These are phyloP conservation scores for Paracamarosporium sp. DNA, from an alignment of 2,329 filamentous ascomycete species.

Conservation along the genomic window DNA sequence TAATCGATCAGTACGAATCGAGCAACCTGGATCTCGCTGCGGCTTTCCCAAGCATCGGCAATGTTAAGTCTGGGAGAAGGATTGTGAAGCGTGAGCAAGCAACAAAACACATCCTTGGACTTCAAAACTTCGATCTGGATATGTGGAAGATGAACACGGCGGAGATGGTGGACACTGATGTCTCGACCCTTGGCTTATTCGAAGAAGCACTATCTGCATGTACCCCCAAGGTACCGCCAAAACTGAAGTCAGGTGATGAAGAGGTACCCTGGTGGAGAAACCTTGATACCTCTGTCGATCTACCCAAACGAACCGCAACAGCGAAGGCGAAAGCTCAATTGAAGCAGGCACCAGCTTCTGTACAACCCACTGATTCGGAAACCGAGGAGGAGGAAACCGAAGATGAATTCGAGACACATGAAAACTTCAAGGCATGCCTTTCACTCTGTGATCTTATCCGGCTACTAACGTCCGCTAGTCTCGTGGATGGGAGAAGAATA, in stretches of 20 bases:
- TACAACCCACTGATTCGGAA: slow-evolving; percentile 14
- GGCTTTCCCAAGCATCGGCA: slow-evolving; percentile 63
- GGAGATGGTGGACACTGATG: slow-evolving; percentile 26
- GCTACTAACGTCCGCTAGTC: slow-evolving; percentile 13
- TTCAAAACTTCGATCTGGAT: slow-evolving; percentile 60
- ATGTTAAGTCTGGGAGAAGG: slow-evolving; percentile 53
- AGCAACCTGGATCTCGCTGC: slow-evolving; percentile 62
- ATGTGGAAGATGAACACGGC: slow-evolving; percentile 49
- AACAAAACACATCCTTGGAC: slow-evolving; percentile 61
- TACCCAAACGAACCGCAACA: slow-evolving; percentile 16
- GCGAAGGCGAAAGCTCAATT: slow-evolving; percentile 8
- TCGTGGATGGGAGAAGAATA: slow-evolving; percentile 10
- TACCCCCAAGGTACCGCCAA: slow-evolving; percentile 30
- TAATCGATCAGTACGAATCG: slow-evolving; percentile 65
- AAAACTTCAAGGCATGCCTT: slow-evolving; percentile 35
- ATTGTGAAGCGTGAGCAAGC: slow-evolving; percentile 57
- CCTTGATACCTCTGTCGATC: slow-evolving; percentile 18
- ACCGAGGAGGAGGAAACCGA: slow-evolving; percentile 38
- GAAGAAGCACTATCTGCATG: slow-evolving; percentile 41
- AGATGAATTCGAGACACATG: slow-evolving; percentile 46
- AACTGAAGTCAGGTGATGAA: slow-evolving; percentile 24
- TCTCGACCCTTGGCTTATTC: slow-evolving; percentile 41
- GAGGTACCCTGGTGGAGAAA: slow-evolving; percentile 29
- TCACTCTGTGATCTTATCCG: neutral
- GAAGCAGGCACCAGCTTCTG: slow-evolving; percentile 8